These are phyloP conservation scores for Phlyctochytrium bullatum DNA, from an alignment of 192 early-diverging fungal species.

Conservation along the genomic window DNA sequence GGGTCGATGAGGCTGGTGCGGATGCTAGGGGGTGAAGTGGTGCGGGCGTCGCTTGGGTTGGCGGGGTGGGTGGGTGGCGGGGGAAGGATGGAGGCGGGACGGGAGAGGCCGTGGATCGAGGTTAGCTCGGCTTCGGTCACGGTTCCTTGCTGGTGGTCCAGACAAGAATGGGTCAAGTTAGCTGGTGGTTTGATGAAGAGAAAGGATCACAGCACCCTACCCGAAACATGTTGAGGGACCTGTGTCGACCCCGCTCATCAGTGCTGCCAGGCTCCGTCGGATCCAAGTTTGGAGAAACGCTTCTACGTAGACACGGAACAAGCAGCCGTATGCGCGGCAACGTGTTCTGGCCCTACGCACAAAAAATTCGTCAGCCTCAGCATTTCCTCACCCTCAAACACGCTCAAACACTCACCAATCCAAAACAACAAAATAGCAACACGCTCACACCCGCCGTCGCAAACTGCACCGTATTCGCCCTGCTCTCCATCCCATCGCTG, in stretches of 20 bases:
- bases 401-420: not conserved
- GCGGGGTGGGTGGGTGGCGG: too few species aligned
- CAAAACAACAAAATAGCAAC: conserved; percentile 18
- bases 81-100: too few species aligned
- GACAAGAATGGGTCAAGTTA: too few species aligned
- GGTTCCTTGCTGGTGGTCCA: not conserved
- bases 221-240: not conserved
- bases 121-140: not conserved
- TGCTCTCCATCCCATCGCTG: not conserved
- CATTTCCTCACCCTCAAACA: not conserved
- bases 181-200: too few species aligned
- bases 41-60: not conserved
- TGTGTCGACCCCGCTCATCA: not conserved
- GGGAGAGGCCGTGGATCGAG: too few species aligned
- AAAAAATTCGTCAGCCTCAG: not conserved
- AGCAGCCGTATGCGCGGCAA: not conserved
- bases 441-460: conserved; percentile 9
- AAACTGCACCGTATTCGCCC: conserved; percentile 14
- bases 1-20: not conserved
- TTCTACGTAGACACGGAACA: not conserved
- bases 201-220: too few species aligned
- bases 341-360: not conserved
- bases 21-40: not conserved
- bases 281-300: not conserved
- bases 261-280: not conserved